phyloP scores from a whole-genome alignment of 495 filamentous ascomycete genomes.

The Penicilliopsis zonata region DNA sequence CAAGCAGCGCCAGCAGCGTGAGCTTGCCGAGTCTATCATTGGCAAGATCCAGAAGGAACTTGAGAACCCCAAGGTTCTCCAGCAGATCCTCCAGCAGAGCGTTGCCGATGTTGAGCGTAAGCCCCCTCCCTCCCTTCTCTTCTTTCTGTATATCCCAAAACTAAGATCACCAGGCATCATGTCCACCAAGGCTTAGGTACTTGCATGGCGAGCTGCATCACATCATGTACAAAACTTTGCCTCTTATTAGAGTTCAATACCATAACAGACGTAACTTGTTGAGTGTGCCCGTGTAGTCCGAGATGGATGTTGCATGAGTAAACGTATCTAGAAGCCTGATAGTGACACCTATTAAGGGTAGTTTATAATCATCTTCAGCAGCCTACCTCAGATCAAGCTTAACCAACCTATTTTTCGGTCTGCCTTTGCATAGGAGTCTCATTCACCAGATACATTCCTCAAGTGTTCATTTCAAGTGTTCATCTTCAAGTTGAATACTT shows the following conservation, averaged over 20 bases:
- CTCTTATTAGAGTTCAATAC: slow-evolving; percentile 32
- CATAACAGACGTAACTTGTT: too few species aligned
- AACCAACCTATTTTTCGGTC: too few species aligned
- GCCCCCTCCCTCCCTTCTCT: slow-evolving; percentile 20
- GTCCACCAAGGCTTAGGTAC: slow-evolving; percentile 41
- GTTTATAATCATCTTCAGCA: too few species aligned
- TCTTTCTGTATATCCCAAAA: not conserved
- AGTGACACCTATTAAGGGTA: too few species aligned
- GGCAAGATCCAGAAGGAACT: slow-evolving; percentile 96
- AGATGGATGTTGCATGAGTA: too few species aligned
- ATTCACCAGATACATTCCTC: too few species aligned
- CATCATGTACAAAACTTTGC: slow-evolving; percentile 38
- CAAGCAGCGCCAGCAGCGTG: slow-evolving; percentile 94
- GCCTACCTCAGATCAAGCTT: too few species aligned
- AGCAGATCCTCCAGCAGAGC: slow-evolving; percentile 93
- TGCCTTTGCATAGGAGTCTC: too few species aligned
- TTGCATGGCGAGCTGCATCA: slow-evolving; percentile 20
- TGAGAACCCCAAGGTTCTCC: slow-evolving; percentile 87
- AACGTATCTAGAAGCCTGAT: too few species aligned
- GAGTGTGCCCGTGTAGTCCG: too few species aligned
- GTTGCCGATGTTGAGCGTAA: slow-evolving; percentile 92
- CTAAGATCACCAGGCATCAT: slow-evolving; percentile 38
- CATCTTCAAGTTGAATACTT: too few species aligned
- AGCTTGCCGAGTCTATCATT: slow-evolving; percentile 86
- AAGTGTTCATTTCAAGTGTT: too few species aligned